Conservation (phyloP, 2,329 filamentous ascomycete species). For the Paraconiothyrium sp. region DNA sequence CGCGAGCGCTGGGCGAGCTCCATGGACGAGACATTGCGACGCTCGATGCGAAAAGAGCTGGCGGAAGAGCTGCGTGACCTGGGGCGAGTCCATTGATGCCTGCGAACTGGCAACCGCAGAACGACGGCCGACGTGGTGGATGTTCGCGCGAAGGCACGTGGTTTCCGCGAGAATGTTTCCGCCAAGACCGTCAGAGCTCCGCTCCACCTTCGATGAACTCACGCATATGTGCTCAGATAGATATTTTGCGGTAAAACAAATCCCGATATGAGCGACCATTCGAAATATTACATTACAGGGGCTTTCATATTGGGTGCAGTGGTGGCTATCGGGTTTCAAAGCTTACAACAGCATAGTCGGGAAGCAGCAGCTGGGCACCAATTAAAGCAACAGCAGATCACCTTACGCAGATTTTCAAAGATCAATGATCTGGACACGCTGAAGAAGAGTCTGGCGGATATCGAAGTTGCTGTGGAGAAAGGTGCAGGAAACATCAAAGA, state of each 20-base stretch:
- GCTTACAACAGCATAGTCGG: conserved; percentile 28
- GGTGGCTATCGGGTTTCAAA: conserved; percentile 60
- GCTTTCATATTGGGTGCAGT: conserved; percentile 82
- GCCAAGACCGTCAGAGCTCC: conserved; percentile 45
- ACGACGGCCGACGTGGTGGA: conserved; percentile 24
- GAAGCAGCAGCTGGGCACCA: conserved; percentile 29
- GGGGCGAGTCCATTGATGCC: conserved; percentile 78
- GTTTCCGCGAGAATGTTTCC: conserved; percentile 22
- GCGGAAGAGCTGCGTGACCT: conserved; percentile 80
- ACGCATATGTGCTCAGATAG: conserved; percentile 21
- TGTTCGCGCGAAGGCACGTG: conserved; percentile 34
- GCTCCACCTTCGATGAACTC: conserved; percentile 22
- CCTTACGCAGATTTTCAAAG: conserved; percentile 33
- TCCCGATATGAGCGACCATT: conserved; percentile 43
- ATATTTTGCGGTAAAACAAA: not conserved
- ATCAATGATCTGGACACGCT: conserved; percentile 35
- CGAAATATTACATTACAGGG: conserved; percentile 69
- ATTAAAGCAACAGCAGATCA: conserved; percentile 33
- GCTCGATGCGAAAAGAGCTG: conserved; percentile 82
- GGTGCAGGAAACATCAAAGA: conserved; percentile 64
- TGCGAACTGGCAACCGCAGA: conserved; percentile 17
- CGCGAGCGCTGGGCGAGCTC: conserved; percentile 47
- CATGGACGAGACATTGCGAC: conserved; percentile 62
- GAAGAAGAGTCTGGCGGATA: conserved; percentile 35
- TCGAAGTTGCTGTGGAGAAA: conserved; percentile 25